Base-by-base conservation (phyloP, 2,329 filamentous ascomycete species). In the Claviceps cyperi region DNA sequence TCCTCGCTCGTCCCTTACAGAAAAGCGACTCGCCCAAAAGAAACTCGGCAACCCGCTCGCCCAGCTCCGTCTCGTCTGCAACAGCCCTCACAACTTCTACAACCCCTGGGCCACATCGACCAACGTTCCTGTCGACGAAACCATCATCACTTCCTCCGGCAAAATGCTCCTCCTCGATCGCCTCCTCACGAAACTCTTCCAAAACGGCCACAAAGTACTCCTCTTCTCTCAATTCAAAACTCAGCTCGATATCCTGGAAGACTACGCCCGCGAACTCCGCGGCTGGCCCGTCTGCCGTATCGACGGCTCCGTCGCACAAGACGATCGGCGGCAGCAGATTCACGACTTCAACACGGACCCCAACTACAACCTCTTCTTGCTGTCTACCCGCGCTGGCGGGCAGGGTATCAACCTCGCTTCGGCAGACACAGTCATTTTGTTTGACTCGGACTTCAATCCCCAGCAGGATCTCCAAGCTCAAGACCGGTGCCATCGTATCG, bases 221-320 rank as follows among this genome's bases (percentile, higher is more conserved):
- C 88, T 98, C 48, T 98, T 98, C 66, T 94, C 87, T 0, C 92
- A 98, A 61, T 98, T 98, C 69, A 94, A 90, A 51, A 94, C 84
- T 0, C 90, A 95, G 55, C 78, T 98, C 0, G 89, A 97, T 60
- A 84, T 98, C 2, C 72, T 98, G 0, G 81, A 94, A 54, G 84
- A 91, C 50, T 98, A 95, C 68, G 88, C 88, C 3, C 52, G 59
- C 8, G 76, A 81, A n/a, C 75, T 97, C 1, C 83, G 87, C 7
- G 69, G 73, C 1, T 96, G 88, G 87, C 77, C 81, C 1, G 76
- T 84, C 22, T 95, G 90, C 60, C 87, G 92, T 5, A 95, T 98
- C 49, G 92, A 97, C 58, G 92, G 92, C 11, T 82, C 79, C 1
- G 86, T 97, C 4, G 75, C 84, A 0, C 90, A 96, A 58, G 72